Base-by-base conservation (phyloP, 2,329 filamentous ascomycete species). In the Ciborinia camelliae region DNA sequence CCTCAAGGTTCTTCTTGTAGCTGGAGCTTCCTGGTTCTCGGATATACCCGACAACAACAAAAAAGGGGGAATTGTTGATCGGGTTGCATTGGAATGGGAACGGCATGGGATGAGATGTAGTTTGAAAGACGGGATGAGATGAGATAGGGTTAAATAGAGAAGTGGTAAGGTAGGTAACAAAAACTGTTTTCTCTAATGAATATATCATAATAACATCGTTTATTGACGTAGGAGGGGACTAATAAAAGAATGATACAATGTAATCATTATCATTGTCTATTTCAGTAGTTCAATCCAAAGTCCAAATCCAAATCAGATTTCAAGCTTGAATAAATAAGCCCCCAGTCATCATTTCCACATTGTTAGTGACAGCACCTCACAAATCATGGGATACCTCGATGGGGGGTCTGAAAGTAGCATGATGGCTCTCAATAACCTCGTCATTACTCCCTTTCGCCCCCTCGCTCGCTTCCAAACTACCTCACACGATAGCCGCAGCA, bases 401-500 rank as follows among this genome's bases (percentile, higher is more conserved):
- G 15, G 35, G 43, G 18, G 50, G 58, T 6, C 35, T 39, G 8
- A 58, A 58, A 26, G 58, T 50, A 4, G 59, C 62, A 20, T 35
- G 43, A 20, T 63, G 62, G 6, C 23, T 50, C 23, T 59, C 62
- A 7, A 26, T 23, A 4, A 43, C 62, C 35, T 3, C 28, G 14
- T 4, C 14, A 4, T 18, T 32, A 39, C n/a, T 50, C 1, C 20
- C 30, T 5, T 43, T 63, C 1, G n/a, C 52, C 43, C 12, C 50
- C 4, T 18, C 20, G 12, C 52, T 63, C 14, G 45, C 32, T 3
- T 63, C 52, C 23, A 63, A 26, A 4, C 35, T 28, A 50, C 59
- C 43, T 53, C 52, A 58, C 32, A 43, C 62, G 2, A 63, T 20
- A 20, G 62, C 43, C 2, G 62, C 52, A 5, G 58, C 52, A 2